Conservation (phyloP, 345 rosid genomes). For the Linum lewisii region DNA sequence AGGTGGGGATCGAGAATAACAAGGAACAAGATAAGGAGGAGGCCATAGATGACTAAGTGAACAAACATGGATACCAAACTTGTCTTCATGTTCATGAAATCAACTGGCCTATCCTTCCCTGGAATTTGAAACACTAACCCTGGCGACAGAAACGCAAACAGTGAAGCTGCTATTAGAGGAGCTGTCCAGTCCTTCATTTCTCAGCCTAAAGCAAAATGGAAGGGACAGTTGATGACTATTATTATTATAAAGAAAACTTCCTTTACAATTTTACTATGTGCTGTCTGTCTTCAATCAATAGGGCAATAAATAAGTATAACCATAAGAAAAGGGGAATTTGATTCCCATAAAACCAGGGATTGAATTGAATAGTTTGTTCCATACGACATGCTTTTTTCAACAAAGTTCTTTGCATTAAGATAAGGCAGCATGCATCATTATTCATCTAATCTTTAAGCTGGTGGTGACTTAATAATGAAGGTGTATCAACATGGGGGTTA, state of each 20-base stretch:
- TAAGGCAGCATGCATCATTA: background rate
- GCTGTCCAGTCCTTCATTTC: conserved; percentile 85
- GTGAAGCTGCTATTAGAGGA: conserved; percentile 77
- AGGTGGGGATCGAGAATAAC: conserved; percentile 70
- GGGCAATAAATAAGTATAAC: background rate
- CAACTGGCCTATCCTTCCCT: conserved; percentile 54
- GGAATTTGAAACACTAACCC: conserved; percentile 72
- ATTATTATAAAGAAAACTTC: background rate
- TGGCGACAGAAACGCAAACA: conserved; percentile 73
- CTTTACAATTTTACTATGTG: background rate
- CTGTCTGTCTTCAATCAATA: background rate
- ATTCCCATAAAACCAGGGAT: conserved; percentile 15
- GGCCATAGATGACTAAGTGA: conserved; percentile 56
- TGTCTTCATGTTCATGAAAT: conserved; percentile 79
- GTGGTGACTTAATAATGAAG: no score
- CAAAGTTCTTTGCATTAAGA: background rate
- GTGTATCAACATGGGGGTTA: no score
- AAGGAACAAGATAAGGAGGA: conserved; percentile 60
- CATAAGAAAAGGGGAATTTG: conserved; percentile 11
- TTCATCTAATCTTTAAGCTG: no score
- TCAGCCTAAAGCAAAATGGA: background rate
- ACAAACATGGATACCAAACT: conserved; percentile 62
- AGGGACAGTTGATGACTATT: background rate
- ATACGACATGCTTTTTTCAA: background rate
- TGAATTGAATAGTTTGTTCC: background rate